Evolutionary conservation across 768 basidiomycete genomes (phyloP).

Genomic region (Botryobasidium botryosum): DNA sequence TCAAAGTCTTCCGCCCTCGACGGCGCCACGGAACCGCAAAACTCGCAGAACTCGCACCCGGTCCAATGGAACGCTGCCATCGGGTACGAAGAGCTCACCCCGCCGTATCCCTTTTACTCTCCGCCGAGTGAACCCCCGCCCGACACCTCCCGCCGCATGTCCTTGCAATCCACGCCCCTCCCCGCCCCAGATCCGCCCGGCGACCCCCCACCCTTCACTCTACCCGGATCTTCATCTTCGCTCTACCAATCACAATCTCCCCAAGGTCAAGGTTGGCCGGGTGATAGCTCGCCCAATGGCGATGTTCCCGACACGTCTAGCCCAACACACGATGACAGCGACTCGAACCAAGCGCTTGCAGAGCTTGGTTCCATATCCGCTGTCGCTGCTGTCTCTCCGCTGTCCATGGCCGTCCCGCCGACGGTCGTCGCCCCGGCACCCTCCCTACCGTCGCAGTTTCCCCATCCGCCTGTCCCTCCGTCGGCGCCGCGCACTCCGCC

Average conservation of each 20-base stretch:
- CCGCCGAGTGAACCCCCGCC: neutral
- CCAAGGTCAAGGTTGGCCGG: too few species aligned
- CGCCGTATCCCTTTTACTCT: neutral
- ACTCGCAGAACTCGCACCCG: neutral
- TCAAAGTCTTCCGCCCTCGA: neutral
- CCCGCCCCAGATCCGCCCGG: neutral
- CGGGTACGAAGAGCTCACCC: neutral
- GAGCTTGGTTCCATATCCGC: neutral
- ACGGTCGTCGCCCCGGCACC: neutral
- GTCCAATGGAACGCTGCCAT: neutral
- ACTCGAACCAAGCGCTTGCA: neutral
- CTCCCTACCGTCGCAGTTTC: neutral
- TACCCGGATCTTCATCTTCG: too few species aligned
- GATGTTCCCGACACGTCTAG: neutral
- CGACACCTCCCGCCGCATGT: neutral
- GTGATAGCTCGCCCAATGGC: neutral
- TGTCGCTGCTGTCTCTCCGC: conserved; percentile 1
- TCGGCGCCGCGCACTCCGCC: conserved; percentile 15
- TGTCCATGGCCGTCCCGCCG: neutral
- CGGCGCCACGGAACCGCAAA: neutral
- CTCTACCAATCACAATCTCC: too few species aligned
- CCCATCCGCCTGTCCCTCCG: neutral
- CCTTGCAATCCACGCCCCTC: neutral
- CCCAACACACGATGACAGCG: neutral
- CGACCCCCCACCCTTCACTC: neutral